Percentiles rank a stretch among this genome's conserved stretches.
Conservation (phyloP, 495 filamentous ascomycete species). For the Platismatia glauca region DNA sequence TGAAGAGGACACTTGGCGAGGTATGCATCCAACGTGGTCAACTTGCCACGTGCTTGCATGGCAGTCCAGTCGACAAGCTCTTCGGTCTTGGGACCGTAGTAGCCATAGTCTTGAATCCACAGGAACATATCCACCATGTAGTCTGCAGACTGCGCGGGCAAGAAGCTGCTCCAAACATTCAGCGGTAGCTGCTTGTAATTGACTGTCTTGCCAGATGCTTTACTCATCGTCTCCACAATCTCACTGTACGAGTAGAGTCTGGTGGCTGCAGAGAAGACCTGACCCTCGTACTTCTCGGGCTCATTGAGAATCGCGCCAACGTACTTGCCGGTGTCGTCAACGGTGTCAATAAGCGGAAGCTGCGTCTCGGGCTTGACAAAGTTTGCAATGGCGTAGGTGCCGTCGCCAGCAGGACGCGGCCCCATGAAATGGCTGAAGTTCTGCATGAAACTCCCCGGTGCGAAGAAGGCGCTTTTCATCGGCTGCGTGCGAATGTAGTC, state of each 20-base stretch:
- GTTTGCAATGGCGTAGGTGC: slow-evolving; percentile 22
- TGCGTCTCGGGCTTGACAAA: slow-evolving; percentile 26
- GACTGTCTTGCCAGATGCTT: slow-evolving; percentile 39
- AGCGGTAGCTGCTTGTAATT: slow-evolving; percentile 36
- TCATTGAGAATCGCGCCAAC: slow-evolving; percentile 43
- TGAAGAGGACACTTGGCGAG: slow-evolving; percentile 25
- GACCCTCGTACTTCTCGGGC: slow-evolving; percentile 43
- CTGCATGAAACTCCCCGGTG: slow-evolving; percentile 41
- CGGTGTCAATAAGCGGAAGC: slow-evolving; percentile 39
- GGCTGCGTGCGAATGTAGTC: slow-evolving; percentile 37
- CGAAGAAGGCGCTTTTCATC: slow-evolving; percentile 39
- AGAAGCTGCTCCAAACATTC: slow-evolving; percentile 29
- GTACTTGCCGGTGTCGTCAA: slow-evolving; percentile 39
- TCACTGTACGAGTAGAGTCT: slow-evolving; percentile 33
- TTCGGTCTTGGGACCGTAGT: slow-evolving; percentile 36
- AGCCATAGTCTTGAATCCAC: slow-evolving; percentile 36
- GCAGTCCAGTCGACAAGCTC: slow-evolving; percentile 35
- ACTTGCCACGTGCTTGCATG: slow-evolving; percentile 31
- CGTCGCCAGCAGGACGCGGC: slow-evolving; percentile 19
- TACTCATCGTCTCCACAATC: slow-evolving; percentile 31
- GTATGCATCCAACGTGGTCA: slow-evolving; percentile 40
- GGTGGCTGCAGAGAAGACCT: slow-evolving; percentile 35
- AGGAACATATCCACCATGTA: slow-evolving; percentile 31
- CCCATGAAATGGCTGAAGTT: slow-evolving; percentile 29
- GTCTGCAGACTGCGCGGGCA: slow-evolving; percentile 26